Conservation (phyloP, 805 yeast genomes). For the Blastobotrys chiropterorum region DNA sequence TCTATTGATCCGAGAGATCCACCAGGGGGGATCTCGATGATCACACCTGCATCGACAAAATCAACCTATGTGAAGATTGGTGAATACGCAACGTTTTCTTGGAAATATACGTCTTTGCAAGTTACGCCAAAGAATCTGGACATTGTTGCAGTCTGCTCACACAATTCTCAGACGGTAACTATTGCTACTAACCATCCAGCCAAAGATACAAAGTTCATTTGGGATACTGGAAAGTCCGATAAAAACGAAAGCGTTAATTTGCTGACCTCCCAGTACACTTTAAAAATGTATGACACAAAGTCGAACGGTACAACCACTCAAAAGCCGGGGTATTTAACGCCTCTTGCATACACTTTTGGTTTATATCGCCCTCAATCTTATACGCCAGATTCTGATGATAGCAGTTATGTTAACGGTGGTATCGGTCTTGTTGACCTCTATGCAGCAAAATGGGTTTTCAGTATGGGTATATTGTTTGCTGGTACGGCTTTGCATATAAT, state of each 20-base stretch:
- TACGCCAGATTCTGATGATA: slow-evolving; percentile 26
- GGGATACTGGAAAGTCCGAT: slow-evolving; percentile 34
- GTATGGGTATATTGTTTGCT: slow-evolving; percentile 13
- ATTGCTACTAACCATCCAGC: slow-evolving; percentile 30
- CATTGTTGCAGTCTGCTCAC: slow-evolving; percentile 34
- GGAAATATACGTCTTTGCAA: slow-evolving; percentile 33
- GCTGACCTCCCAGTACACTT: slow-evolving; percentile 33
- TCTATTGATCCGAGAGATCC: slow-evolving; percentile 32
- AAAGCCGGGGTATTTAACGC: slow-evolving; percentile 31
- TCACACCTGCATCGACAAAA: slow-evolving; percentile 31
- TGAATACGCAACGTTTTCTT: slow-evolving; percentile 34
- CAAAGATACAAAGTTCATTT: slow-evolving; percentile 26
- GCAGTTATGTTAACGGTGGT: slow-evolving; percentile 17
- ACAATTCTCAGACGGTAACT: slow-evolving; percentile 33
- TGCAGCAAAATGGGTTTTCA: slow-evolving; percentile 17
- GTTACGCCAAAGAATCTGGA: slow-evolving; percentile 34
- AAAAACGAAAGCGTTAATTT: slow-evolving; percentile 21
- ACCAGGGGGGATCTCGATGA: slow-evolving; percentile 32
- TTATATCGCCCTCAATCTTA: slow-evolving; percentile 35
- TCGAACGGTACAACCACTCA: slow-evolving; percentile 21
- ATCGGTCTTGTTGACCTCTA: slow-evolving; percentile 9
- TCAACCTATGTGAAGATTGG: slow-evolving; percentile 35
- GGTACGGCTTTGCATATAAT: slow-evolving; percentile 15
- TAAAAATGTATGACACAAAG: slow-evolving; percentile 32
- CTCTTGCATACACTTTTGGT: slow-evolving; percentile 30